Evolutionary conservation across 2,329 filamentous ascomycete genomes (phyloP).

Genomic region (Davidsoniella australis): DNA sequence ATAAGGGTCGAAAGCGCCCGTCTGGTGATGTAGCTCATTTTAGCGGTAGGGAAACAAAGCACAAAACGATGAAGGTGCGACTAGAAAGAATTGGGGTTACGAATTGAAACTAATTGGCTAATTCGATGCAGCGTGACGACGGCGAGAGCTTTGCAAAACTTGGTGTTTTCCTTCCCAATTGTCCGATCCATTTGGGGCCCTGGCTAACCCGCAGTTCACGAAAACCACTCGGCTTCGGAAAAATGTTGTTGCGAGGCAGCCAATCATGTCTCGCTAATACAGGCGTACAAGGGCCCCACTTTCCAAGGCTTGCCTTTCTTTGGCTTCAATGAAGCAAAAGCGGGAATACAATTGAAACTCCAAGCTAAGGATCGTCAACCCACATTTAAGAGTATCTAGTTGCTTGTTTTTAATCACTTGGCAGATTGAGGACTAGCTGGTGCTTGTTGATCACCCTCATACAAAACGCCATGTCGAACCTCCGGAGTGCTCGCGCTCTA

Average conservation of each 20-base stretch:
- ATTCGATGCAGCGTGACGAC: slow-evolving; percentile 11
- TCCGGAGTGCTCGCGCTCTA: slow-evolving; percentile 2
- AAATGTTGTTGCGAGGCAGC: slow-evolving; percentile 25
- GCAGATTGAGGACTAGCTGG: neutral
- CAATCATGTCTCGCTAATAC: slow-evolving; percentile 22
- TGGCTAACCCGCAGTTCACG: slow-evolving; percentile 15
- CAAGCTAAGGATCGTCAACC: slow-evolving; percentile 5
- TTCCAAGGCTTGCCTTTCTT: neutral
- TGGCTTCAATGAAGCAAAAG: neutral
- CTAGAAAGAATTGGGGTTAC: slow-evolving; percentile 11
- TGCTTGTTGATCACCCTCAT: neutral
- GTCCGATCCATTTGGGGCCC: slow-evolving; percentile 12
- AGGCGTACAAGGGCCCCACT: neutral
- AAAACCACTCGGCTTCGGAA: slow-evolving; percentile 34
- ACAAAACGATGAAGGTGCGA: neutral
- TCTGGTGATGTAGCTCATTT: slow-evolving; percentile 81
- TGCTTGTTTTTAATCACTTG: neutral
- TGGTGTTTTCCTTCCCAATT: slow-evolving; percentile 5
- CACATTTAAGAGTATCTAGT: neutral
- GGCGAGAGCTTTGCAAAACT: slow-evolving; percentile 12
- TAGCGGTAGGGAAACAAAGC: neutral
- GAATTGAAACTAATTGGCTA: slow-evolving; percentile 13
- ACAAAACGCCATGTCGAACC: neutral
- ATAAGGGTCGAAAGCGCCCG: slow-evolving; percentile 96
- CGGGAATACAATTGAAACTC: neutral